Conservation (phyloP, 768 basidiomycete genomes). For the Calocera cornea region DNA sequence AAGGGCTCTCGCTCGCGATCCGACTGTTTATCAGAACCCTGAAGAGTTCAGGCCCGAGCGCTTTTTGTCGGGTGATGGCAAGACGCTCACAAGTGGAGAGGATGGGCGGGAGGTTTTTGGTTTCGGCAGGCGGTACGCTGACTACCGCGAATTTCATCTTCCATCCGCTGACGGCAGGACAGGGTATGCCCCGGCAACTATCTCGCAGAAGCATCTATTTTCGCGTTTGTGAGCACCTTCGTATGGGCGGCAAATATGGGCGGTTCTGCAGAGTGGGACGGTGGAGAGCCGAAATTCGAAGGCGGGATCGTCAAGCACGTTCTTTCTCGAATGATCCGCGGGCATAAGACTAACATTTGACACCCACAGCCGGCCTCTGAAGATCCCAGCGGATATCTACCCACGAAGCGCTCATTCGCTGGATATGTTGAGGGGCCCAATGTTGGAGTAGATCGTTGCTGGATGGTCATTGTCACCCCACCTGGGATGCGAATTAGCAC, state of each 20-base stretch:
- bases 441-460: too few species aligned
- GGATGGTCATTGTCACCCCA: too few species aligned
- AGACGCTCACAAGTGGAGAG: not conserved
- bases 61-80: conserved; percentile 26
- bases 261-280: not conserved
- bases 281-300: not conserved
- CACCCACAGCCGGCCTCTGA: too few species aligned
- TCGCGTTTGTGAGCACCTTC: not conserved
- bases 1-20: conserved; percentile 50
- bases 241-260: not conserved
- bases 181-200: not conserved
- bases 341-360: too few species aligned
- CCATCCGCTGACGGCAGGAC: not conserved
- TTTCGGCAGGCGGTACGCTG: not conserved
- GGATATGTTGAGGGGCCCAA: too few species aligned
- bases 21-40: conserved; percentile 44
- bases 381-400: too few species aligned
- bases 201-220: not conserved
- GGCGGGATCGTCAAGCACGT: not conserved
- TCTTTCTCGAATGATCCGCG: too few species aligned
- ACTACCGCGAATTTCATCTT: not conserved
- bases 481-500: not conserved
- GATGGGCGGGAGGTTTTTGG: not conserved
- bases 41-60: conserved; percentile 45
- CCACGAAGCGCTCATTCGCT: too few species aligned